These are phyloP conservation scores for Davidsoniella eucalypti DNA, from an alignment of 2,329 filamentous ascomycete genomes.

Conservation along the genomic window DNA sequence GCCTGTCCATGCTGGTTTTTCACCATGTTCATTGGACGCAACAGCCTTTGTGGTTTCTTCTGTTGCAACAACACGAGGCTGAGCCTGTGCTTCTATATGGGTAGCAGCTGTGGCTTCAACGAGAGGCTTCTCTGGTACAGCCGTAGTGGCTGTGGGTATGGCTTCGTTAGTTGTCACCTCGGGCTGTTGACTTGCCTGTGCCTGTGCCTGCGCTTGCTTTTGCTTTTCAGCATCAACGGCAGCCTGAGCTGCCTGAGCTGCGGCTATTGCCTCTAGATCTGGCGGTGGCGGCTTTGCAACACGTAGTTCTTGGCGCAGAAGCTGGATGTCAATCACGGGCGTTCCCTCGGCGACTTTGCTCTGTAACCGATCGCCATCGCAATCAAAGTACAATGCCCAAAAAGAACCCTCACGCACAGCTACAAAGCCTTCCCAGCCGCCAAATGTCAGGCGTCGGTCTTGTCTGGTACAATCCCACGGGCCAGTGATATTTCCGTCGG, in stretches of 20 bases:
- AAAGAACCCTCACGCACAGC: constrained; percentile 28
- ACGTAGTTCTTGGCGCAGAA: constrained; percentile 29
- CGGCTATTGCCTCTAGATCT: constrained; percentile 6
- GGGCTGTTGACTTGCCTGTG: neutral
- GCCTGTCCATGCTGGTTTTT: too few species aligned
- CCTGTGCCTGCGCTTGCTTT: neutral
- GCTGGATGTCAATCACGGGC: constrained; percentile 37
- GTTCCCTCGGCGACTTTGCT: constrained; percentile 30
- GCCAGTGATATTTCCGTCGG: constrained; percentile 28
- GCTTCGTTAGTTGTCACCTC: neutral
- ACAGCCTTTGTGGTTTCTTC: too few species aligned
- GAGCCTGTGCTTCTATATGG: neutral
- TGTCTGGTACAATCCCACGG: constrained; percentile 36
- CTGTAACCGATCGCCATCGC: constrained; percentile 27
- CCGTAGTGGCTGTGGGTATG: neutral
- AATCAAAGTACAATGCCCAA: constrained; percentile 33
- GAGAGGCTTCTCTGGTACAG: neutral
- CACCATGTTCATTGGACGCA: too few species aligned
- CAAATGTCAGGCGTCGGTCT: constrained; percentile 32
- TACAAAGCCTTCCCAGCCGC: constrained; percentile 33
- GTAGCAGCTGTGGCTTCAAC: neutral
- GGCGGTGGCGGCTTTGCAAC: constrained; percentile 9
- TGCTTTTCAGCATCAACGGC: neutral
- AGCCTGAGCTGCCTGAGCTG: constrained; percentile 3
- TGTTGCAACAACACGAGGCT: too few species aligned